Conservation (phyloP, 805 yeast species). For the Yamadazyma akitaensis region DNA sequence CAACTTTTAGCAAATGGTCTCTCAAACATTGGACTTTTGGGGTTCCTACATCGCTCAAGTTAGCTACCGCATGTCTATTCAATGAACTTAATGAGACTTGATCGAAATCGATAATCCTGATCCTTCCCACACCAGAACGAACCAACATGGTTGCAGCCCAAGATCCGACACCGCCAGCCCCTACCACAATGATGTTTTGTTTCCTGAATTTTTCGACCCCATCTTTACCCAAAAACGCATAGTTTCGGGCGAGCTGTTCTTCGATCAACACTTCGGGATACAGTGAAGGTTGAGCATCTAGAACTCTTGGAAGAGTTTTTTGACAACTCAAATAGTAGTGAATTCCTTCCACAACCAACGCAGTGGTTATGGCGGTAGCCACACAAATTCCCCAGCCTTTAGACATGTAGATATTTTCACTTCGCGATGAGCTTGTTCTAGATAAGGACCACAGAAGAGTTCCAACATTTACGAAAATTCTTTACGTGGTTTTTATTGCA, state of each 20-base stretch:
- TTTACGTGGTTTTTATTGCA: neutral
- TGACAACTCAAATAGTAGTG: constrained; percentile 21
- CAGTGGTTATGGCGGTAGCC: constrained; percentile 24
- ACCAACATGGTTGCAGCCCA: constrained; percentile 91
- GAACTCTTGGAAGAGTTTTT: neutral
- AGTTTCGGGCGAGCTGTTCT: constrained; percentile 91
- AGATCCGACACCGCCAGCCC: constrained; percentile 99
- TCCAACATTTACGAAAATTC: too few species aligned
- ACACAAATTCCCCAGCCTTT: constrained; percentile 16
- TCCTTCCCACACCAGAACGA: constrained; percentile 80
- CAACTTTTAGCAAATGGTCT: constrained; percentile 63
- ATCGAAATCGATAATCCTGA: constrained; percentile 88
- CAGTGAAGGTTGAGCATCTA: constrained; percentile 9
- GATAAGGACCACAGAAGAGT: neutral
- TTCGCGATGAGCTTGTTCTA: constrained; percentile 9
- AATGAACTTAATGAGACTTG: constrained; percentile 91
- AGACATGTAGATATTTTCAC: constrained; percentile 9
- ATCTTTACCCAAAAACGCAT: constrained; percentile 84
- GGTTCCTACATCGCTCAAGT: constrained; percentile 85
- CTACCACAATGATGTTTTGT: constrained; percentile 74
- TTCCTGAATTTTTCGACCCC: constrained; percentile 73
- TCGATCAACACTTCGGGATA: constrained; percentile 67
- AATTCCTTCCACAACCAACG: constrained; percentile 33
- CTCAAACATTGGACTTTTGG: constrained; percentile 82
- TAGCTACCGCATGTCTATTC: constrained; percentile 94